Evolutionary conservation across 2,329 filamentous ascomycete species (phyloP), one percentile per base, ranked within the genome.

Genomic region (Cladosporium sphaerospermum): DNA sequence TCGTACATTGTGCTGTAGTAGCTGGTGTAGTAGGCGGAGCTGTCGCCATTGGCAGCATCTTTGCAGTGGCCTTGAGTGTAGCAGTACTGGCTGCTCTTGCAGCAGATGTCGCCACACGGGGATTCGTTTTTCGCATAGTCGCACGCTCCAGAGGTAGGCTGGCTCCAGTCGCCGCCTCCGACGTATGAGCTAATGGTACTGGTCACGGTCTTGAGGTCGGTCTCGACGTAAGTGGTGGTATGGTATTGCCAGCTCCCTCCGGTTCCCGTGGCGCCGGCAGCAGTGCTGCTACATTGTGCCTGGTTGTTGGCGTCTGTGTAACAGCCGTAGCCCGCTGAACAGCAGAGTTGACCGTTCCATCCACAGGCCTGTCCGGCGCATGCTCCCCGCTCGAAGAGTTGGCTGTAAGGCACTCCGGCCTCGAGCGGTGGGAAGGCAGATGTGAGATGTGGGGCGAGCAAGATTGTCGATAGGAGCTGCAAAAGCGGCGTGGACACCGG

Each of bases 71-170:
- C 52, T 14, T 43, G 19, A 54, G 69, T 73, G 50, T 76, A 78
- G 68, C 88, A 91, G 64, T 83, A 85, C 69, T 88, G 84, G 71
- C 79, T 81, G 55, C 73, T 78, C 19, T 81, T 80, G 69, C 87
- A 92, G 76, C 87, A 91, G 54, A 84, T 83, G 49, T 66, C 66
- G 32, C 86, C 86, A 65, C 87, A 91, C 3, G 80, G 75, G 7
- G 77, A 77, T 68, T 88, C 67, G 55, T 67, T 67, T 13, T 75
- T 59, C 2, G 73, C 70, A 45, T 69, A 69, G 46, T 74, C 72
- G 69, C 81, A 84, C 7, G 62, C 53, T 40, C 57, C 10, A 54
- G 60, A 45, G 42, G 56, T 54, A 64, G 50, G 64, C 55, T 56
- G 65, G 43, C 61, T 61, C 54, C 53, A 40, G 13, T 18, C 45